Percentiles rank a stretch among this genome's conserved stretches.
phyloP scores from a whole-genome alignment of 805 yeast species.

The Monosporozyma aquatica region DNA sequence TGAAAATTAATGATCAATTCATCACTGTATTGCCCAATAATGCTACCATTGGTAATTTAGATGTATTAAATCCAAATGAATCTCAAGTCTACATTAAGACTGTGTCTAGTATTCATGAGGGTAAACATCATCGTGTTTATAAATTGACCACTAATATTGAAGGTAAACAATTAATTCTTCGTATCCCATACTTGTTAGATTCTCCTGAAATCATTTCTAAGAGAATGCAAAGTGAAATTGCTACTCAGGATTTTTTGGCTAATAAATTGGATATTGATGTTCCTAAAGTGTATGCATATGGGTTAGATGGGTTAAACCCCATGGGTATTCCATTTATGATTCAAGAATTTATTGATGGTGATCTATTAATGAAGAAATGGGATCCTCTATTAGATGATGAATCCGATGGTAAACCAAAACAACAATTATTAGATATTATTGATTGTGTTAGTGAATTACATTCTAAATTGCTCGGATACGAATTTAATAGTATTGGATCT shows the following conservation, averaged over 20 bases:
- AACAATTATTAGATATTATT: slow-evolving; percentile 49
- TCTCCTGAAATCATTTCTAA: slow-evolving; percentile 55
- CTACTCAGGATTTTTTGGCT: slow-evolving; percentile 77
- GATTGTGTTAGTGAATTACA: slow-evolving; percentile 66
- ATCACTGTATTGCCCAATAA: slow-evolving; percentile 43
- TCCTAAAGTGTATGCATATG: slow-evolving; percentile 65
- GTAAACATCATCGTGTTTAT: slow-evolving; percentile 86
- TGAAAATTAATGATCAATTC: slow-evolving; percentile 32
- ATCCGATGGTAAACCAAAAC: slow-evolving; percentile 38
- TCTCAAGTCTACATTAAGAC: slow-evolving; percentile 46
- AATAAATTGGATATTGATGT: slow-evolving; percentile 57
- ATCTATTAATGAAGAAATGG: slow-evolving; percentile 82
- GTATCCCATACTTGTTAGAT: slow-evolving; percentile 78
- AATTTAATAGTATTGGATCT: slow-evolving; percentile 72
- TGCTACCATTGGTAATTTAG: slow-evolving; percentile 35
- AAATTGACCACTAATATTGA: slow-evolving; percentile 51
- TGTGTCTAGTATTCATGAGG: slow-evolving; percentile 82
- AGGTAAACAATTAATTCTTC: slow-evolving; percentile 55
- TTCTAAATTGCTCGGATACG: slow-evolving; percentile 41
- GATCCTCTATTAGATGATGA: slow-evolving; percentile 64
- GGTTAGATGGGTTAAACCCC: slow-evolving; percentile 51
- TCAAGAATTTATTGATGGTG: slow-evolving; percentile 74
- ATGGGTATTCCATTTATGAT: slow-evolving; percentile 68
- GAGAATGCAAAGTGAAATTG: slow-evolving; percentile 80
- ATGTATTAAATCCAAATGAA: slow-evolving; percentile 37